A percentile compares a stretch with the other conserved stretches of the same genome.
These are phyloP conservation scores for Lipomyces starkeyi DNA, from an alignment of 805 yeast species.

Conservation along the genomic window DNA sequence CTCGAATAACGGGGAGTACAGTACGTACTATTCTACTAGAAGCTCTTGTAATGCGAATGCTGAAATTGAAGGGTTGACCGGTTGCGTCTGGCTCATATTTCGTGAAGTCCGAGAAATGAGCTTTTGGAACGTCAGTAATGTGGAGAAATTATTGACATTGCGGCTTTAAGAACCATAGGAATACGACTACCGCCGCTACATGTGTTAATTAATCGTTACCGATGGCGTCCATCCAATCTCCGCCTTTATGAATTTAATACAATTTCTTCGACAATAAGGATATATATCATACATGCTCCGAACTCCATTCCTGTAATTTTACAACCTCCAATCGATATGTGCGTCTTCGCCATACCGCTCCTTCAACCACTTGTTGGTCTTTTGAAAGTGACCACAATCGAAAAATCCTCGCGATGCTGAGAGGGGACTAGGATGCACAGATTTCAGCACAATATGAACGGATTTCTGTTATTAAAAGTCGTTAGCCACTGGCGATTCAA, in stretches of 20 bases:
- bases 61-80: background rate
- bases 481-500: background rate
- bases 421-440: slow-evolving; percentile 95
- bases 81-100: background rate
- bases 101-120: background rate
- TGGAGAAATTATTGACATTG: too few relatives aligned
- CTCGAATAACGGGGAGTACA: background rate
- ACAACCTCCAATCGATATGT: slow-evolving; percentile 67
- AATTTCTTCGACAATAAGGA: background rate
- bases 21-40: slow-evolving; percentile 20
- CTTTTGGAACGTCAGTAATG: too few relatives aligned
- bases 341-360: slow-evolving; percentile 50
- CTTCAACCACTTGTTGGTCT: slow-evolving; percentile 78
- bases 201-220: too few relatives aligned
- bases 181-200: too few relatives aligned
- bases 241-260: background rate
- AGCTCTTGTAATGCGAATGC: slow-evolving; percentile 23
- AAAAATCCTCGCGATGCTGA: slow-evolving; percentile 90
- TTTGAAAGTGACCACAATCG: slow-evolving; percentile 71
- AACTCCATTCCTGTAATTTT: background rate
- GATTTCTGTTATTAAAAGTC: slow-evolving; percentile 15
- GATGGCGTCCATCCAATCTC: background rate
- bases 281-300: background rate
- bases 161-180: background rate
- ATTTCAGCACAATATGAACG: slow-evolving; percentile 58